Conservation (phyloP, 129 eudicot species). For the Arctium lappa region DNA sequence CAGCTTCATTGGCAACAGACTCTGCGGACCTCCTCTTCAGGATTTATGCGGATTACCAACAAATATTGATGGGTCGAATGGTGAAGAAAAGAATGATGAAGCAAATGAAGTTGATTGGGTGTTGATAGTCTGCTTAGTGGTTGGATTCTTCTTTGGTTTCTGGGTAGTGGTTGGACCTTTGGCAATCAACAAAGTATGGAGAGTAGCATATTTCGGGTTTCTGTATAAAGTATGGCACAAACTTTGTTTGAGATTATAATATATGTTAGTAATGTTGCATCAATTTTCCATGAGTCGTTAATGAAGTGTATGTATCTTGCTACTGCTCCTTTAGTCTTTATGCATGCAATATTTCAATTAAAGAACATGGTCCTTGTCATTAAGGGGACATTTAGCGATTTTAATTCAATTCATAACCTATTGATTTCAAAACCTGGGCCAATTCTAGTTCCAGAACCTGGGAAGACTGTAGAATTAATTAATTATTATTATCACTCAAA, state of each 20-base stretch:
- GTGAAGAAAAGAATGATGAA: constrained; percentile 4
- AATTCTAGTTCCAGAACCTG: background rate
- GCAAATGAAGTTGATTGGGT: constrained; percentile 9
- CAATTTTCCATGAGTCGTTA: background rate
- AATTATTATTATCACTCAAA: background rate
- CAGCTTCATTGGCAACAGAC: constrained; percentile 22
- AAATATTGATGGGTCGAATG: background rate
- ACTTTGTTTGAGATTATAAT: background rate
- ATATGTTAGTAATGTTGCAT: background rate
- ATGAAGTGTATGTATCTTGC: background rate
- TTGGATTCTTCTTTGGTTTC: constrained; percentile 32
- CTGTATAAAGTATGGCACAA: constrained; percentile 8
- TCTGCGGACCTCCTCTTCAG: constrained; percentile 26
- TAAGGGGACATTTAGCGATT: too few species aligned
- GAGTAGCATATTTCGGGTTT: constrained; percentile 3
- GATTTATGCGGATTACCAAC: background rate
- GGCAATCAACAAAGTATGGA: constrained; percentile 15
- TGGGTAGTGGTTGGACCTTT: constrained; percentile 29
- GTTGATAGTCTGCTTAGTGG: constrained; percentile 22
- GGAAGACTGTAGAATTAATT: background rate
- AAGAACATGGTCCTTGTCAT: too few species aligned
- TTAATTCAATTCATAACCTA: too few species aligned
- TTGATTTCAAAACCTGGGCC: background rate
- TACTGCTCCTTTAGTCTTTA: background rate
- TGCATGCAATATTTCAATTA: too few species aligned